Evolutionary conservation across 306 rosid species (phyloP), one percentile per base, ranked within the genome.

Genomic region (Argentina anserina): DNA sequence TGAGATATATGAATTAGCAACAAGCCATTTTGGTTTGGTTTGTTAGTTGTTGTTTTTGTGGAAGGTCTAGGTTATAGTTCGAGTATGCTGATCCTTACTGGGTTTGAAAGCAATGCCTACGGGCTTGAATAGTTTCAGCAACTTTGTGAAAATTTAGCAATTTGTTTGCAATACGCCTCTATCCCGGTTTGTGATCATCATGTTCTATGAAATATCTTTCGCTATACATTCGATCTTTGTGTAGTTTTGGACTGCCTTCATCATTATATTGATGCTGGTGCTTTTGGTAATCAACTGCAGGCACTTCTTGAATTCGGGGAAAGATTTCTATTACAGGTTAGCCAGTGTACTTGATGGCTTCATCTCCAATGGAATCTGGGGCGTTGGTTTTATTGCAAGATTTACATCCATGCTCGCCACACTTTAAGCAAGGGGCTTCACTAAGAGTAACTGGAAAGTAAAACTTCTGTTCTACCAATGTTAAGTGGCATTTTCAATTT

Each of bases 371-470:
- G 67, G 86, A 85, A 81, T 88, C 88, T 7, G 96, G 99, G 65
- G 88, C 78, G 14, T 80, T 86, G 78, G 89, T 86, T 74, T 45
- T 76, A 55, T 59, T 86, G 23, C 62, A 81, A 74, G 86, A 81
- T 4, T 46, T 94, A 17, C 76, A 70, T 23, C 90, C 86, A 39
- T 86, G 90, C 40, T 91, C 97, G 42, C 82, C 90, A 3, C 81
- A 84, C 84, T 91, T 85, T 87, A 81, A 81, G 89, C 86, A 89
- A 78, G 95, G 96, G 58, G 84, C 95, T 71, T 89, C 97, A 0
- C 75, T 91, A 59, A 75, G 97, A 86, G 72, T 94, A 71, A 87
- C 80, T 49, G 95, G 88, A 84, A 91, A 82, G 97, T 94, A 85
- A 71, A 75, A 29, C 36, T 29, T 68, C 62, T 41, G 39, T 62